Percentiles rank a stretch among this genome's conserved stretches.
Conservation (phyloP, 345 rosid species). For the Pistacia atlantica region DNA sequence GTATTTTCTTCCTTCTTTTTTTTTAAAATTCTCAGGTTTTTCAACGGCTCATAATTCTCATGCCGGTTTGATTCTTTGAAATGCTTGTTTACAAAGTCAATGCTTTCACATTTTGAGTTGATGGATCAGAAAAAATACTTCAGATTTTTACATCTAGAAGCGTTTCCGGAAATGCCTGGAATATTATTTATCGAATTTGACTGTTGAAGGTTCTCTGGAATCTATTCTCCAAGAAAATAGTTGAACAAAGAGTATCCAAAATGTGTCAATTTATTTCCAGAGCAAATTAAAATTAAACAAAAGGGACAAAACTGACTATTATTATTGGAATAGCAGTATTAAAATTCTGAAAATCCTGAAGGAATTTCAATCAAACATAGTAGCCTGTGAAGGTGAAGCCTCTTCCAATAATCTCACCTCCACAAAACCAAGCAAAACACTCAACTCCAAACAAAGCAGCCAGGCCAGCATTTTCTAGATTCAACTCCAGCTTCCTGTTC, state of each 20-base stretch:
- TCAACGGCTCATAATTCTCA: constrained; percentile 3
- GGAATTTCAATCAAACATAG: constrained; percentile 24
- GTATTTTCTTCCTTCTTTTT: not conserved
- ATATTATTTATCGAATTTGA: too few relatives aligned
- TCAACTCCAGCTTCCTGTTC: constrained; percentile 40
- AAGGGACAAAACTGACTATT: not conserved
- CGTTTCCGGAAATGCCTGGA: not conserved
- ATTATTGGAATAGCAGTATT: not conserved
- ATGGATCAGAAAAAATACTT: not conserved
- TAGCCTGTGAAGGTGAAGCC: constrained; percentile 59
- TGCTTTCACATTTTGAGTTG: constrained; percentile 2
- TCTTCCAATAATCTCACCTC: constrained; percentile 55
- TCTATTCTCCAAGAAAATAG: too few relatives aligned
- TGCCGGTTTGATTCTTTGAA: constrained; percentile 8
- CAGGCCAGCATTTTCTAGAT: constrained; percentile 50
- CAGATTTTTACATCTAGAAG: not conserved
- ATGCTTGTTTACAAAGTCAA: not conserved
- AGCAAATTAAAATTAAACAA: not conserved
- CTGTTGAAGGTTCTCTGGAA: too few relatives aligned
- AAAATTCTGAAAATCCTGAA: not conserved
- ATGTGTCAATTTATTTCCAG: not conserved
- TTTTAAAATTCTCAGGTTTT: not conserved
- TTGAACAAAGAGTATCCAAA: too few relatives aligned
- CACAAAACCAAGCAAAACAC: constrained; percentile 53
- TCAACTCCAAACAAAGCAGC: constrained; percentile 56